Conservation (phyloP, 2,329 filamentous ascomycete genomes). For the Alternaria solani region DNA sequence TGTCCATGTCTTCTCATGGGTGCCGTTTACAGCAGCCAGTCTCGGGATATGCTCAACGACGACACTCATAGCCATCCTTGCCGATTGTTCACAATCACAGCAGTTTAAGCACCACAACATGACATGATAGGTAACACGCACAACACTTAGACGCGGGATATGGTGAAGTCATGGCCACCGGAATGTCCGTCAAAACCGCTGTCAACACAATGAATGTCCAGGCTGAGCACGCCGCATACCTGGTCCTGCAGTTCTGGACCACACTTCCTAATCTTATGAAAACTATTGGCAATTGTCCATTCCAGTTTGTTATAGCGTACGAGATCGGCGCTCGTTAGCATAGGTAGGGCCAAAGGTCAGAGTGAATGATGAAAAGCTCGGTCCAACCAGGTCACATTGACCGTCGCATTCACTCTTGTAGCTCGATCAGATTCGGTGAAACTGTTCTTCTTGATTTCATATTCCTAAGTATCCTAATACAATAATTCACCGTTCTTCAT, state of each 20-base stretch:
- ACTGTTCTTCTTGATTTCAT: background rate
- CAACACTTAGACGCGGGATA: background rate
- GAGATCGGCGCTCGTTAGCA: background rate
- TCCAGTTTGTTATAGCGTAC: background rate
- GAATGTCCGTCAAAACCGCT: no score
- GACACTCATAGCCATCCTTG: background rate
- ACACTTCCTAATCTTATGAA: background rate
- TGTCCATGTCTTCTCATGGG: background rate
- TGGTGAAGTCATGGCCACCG: background rate
- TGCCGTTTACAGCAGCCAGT: background rate
- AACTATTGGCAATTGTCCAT: background rate
- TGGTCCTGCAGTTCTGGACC: background rate
- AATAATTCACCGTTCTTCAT: background rate
- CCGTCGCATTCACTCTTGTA: background rate
- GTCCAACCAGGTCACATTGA: slow-evolving; percentile 2
- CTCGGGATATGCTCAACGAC: background rate
- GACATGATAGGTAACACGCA: background rate
- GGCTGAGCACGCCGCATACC: no score
- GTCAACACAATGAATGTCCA: no score
- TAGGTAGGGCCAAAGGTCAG: background rate
- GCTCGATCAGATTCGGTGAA: background rate
- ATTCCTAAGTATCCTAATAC: background rate
- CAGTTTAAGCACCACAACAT: background rate
- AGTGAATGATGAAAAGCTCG: slow-evolving; percentile 9
- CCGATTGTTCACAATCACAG: background rate